Evolutionary conservation across 2,329 filamentous ascomycete genomes (phyloP).

Genomic region (Trematosphaeria pertusa): DNA sequence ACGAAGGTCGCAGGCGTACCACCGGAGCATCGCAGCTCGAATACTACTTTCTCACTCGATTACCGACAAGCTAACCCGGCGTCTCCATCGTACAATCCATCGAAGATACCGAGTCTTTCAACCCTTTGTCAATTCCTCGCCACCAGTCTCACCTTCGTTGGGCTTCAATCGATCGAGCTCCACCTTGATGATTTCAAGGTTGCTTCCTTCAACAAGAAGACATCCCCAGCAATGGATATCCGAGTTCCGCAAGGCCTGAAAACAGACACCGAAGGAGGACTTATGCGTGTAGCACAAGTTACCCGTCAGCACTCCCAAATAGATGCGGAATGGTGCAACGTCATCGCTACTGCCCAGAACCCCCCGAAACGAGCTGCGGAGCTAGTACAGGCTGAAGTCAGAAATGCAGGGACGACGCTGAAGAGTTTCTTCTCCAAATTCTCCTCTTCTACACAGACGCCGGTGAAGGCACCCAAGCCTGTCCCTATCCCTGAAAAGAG

Average conservation of each 20-base stretch:
- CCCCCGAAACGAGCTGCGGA: slow-evolving; percentile 43
- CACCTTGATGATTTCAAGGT: slow-evolving; percentile 89
- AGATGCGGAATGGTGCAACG: slow-evolving; percentile 86
- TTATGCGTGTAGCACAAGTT: slow-evolving; percentile 86
- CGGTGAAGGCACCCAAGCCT: slow-evolving; percentile 28
- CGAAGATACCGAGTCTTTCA: slow-evolving; percentile 83
- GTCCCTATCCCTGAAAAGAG: slow-evolving; percentile 21
- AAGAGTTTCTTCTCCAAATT: slow-evolving; percentile 51
- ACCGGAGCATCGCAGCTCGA: slow-evolving; percentile 67
- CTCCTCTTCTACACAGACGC: slow-evolving; percentile 30
- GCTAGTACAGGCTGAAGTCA: slow-evolving; percentile 44
- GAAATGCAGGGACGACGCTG: slow-evolving; percentile 43
- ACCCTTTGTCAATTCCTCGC: slow-evolving; percentile 91
- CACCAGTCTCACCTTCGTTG: slow-evolving; percentile 95
- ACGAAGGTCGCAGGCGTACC: slow-evolving; percentile 83
- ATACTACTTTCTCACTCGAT: slow-evolving; percentile 94
- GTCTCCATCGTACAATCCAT: slow-evolving; percentile 53
- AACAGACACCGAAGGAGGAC: slow-evolving; percentile 79
- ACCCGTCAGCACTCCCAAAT: slow-evolving; percentile 90
- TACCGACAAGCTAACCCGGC: slow-evolving; percentile 78
- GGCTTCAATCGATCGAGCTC: slow-evolving; percentile 84
- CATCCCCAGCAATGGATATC: slow-evolving; percentile 76
- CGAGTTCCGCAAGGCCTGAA: slow-evolving; percentile 80
- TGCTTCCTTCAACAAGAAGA: slow-evolving; percentile 80
- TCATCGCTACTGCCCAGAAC: slow-evolving; percentile 81